These are phyloP conservation scores for Ceratobasidium sp. DNA, from an alignment of 1,284 basidiomycete genomes.

Conservation along the genomic window DNA sequence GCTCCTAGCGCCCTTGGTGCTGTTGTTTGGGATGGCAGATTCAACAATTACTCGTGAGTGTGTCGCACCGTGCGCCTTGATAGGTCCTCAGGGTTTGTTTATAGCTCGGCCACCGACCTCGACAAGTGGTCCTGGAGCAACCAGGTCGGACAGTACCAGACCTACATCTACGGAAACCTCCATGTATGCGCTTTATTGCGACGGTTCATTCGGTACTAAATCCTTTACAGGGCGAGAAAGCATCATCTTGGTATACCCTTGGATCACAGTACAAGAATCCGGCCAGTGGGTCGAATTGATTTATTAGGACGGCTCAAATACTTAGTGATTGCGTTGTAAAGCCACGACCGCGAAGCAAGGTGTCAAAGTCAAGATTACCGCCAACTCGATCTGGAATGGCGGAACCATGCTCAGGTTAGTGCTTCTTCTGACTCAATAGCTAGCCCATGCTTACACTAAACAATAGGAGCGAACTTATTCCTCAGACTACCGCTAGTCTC, in stretches of 20 bases:
- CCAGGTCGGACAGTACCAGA: conserved; percentile 37
- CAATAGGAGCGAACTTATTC: conserved; percentile 57
- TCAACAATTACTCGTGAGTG: conserved; percentile 34
- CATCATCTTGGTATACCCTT: conserved; percentile 60
- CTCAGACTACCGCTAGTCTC: conserved; percentile 64
- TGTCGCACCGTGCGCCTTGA: background rate
- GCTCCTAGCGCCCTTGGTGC: conserved; percentile 31
- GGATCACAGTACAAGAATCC: conserved; percentile 66
- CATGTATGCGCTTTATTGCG: conserved; percentile 11
- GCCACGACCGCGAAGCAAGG: conserved; percentile 26
- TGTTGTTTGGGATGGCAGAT: conserved; percentile 27
- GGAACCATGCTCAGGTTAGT: conserved; percentile 34
- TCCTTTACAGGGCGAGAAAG: conserved; percentile 52
- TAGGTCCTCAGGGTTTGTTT: conserved; percentile 43
- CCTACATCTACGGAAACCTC: conserved; percentile 32
- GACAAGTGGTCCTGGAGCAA: conserved; percentile 55
- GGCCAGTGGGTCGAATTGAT: conserved; percentile 34
- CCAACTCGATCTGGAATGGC: conserved; percentile 32
- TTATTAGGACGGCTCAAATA: background rate
- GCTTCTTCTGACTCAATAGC: background rate
- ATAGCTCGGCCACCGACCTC: conserved; percentile 57
- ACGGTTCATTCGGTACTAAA: conserved; percentile 44
- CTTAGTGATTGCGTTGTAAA: background rate
- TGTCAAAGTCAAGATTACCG: conserved; percentile 36
- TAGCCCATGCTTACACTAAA: background rate